Evolutionary conservation across 2,329 filamentous ascomycete genomes (phyloP), one percentile per base, ranked within the genome.

Genomic region (Daldinia sp.): DNA sequence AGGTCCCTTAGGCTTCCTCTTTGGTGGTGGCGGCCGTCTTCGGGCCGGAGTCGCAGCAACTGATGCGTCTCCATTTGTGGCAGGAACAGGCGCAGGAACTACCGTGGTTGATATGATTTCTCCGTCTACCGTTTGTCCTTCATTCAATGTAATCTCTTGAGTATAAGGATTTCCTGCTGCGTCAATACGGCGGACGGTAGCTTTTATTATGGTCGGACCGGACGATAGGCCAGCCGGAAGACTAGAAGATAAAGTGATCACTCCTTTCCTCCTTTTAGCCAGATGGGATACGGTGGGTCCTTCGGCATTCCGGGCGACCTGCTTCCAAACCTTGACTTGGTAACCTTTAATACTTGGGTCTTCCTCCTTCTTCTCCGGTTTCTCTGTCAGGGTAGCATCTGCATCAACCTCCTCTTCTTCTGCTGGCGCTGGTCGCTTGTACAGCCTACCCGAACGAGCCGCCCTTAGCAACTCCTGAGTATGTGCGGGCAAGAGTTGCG

Each of bases 381-480:
- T 87, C 19, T 87, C 84, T 3, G 77, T 71, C 8, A 76, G 68
- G 6, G 76, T 66, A 13, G 75, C 75, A 43, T 87, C 84, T 11
- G 74, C 72, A 11, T 88, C 85, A 48, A 70, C 77, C 41, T 88
- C 85, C 34, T 89, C 86, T 39, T 89, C 87, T 58, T 89, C 86
- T 3, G 75, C 72, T 0, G 88, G 85, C 10, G 84, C 83, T 29
- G 88, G 87, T 13, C 90, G 86, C 76, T 96, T 94, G 71, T 91
- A 93, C 10, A 92, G 81, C 55, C 85, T 85, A 4, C 91, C 91
- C 17, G 91, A 92, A 61, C 94, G 87, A 48, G 93, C 92, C 34
- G 91, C 90, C 58, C 91, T 89, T 11, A 97, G 82, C 4, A 97
- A 83, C 67, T 94, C 91, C 72, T 95, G 91, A 54, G 90, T 94